Base-by-base conservation (phyloP, 371 early-diverging fungal genomes). In the Saksenaea oblongispora region DNA sequence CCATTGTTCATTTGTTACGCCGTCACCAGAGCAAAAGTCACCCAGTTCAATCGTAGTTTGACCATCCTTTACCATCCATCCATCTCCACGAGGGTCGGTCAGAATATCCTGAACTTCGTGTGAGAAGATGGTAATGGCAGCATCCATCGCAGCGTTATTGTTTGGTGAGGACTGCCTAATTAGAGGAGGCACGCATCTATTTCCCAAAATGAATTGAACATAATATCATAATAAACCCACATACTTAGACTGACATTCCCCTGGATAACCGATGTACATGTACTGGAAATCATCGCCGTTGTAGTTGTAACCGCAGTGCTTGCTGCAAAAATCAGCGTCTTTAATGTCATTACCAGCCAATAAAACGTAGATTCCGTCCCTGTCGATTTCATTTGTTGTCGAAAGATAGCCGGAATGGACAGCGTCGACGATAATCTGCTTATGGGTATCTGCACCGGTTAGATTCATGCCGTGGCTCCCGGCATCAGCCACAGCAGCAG, bases 71-170 rank as follows among this genome's bases (percentile, higher is more conserved):
- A 79, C 74, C 13, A 64, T 59, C 84, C 84, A 85, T 17, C 75
- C 85, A 61, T 82, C 63, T n/a, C 67, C 64, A 47, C 70, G 71
- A 13, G 85, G 85, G 58, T 85, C 78, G 0, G 83, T 80, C 57
- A 78, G 60, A 11, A 82, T 58, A 62, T 85, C 83, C 59, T 80
- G 79, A 27, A 85, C 60, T 64, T 83, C 85, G 62, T 85, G 85
- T 2, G 84, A 83, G 56, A 83, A 73, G 28, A 79, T 79, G 15
- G 77, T 78, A 58, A 85, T 75, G 34, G 76, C 74, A 63, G 83
- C 82, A 61, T 85, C 85, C 34, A 82, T 73, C 9, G 74, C 69
- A 31, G 81, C 80, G 39, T 71, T 67, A 37, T 71, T 69, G 64
- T 85, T 82, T 8, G 82, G 84, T 13, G 84, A 80, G 2, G 44